Evolutionary conservation across 345 rosid genomes (phyloP).

Genomic region (Arabis hirsuta): DNA sequence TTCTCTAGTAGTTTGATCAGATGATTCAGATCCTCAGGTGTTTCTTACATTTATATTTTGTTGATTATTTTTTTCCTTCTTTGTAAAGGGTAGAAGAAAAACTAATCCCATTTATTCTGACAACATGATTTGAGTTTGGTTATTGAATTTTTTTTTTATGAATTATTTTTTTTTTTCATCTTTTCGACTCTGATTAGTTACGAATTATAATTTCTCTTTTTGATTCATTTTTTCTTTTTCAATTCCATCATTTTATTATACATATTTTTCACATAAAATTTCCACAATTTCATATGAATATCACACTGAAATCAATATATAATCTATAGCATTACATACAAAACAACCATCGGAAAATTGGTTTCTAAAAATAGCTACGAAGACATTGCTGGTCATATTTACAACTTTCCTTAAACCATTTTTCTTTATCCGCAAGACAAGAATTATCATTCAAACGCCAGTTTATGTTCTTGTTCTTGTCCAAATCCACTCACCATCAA

Average conservation of each 20-base stretch:
- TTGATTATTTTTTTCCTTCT: slow-evolving; percentile 35
- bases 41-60: slow-evolving; percentile 40
- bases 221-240: too few relatives aligned
- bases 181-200: not conserved
- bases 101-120: slow-evolving; percentile 46
- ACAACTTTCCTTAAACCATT: slow-evolving; percentile 26
- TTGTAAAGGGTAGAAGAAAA: slow-evolving; percentile 48
- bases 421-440: slow-evolving; percentile 6
- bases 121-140: slow-evolving; percentile 25
- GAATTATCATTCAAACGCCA: slow-evolving; percentile 12
- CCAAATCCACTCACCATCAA: slow-evolving; percentile 20
- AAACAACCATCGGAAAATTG: slow-evolving; percentile 14
- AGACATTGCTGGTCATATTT: slow-evolving; percentile 35
- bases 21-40: slow-evolving; percentile 43
- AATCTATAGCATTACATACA: slow-evolving; percentile 20
- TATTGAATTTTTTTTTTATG: not conserved
- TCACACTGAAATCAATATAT: slow-evolving; percentile 11
- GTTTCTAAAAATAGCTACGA: slow-evolving; percentile 21
- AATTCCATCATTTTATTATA: too few relatives aligned
- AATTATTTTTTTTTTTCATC: not conserved
- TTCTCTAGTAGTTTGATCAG: slow-evolving; percentile 39
- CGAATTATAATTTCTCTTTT: too few relatives aligned
- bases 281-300: too few relatives aligned
- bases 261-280: too few relatives aligned
- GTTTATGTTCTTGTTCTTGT: slow-evolving; percentile 24